Conservation (phyloP, 2,329 filamentous ascomycete species). For the Penicillium italicum region DNA sequence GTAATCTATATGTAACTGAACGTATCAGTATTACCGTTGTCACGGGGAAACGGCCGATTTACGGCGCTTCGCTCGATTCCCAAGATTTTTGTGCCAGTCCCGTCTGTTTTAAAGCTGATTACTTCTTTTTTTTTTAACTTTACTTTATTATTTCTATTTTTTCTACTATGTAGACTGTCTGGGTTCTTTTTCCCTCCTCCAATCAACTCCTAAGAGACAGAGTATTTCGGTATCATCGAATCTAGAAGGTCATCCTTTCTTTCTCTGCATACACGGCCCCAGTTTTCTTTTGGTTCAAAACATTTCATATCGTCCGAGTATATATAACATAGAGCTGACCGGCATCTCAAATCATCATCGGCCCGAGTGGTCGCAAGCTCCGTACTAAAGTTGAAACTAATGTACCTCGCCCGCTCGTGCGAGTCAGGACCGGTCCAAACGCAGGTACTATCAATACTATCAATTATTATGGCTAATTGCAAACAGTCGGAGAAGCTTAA, state of each 20-base stretch:
- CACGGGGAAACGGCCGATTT: slow-evolving; percentile 14
- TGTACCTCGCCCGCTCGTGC: neutral
- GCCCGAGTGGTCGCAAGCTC: slow-evolving; percentile 4
- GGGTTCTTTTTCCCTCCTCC: slow-evolving; percentile 1
- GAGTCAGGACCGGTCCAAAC: slow-evolving; percentile 6
- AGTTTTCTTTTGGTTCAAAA: neutral
- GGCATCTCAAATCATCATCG: slow-evolving; percentile 7
- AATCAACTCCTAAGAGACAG: neutral
- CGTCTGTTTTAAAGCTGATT: slow-evolving; percentile 2
- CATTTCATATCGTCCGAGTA: neutral
- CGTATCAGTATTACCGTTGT: slow-evolving; percentile 7
- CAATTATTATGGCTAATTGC: neutral
- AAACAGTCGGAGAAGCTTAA: neutral
- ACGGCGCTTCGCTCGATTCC: slow-evolving; percentile 22
- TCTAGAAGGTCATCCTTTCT: neutral
- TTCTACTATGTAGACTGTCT: neutral
- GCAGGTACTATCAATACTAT: slow-evolving; percentile 12
- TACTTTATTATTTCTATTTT: neutral
- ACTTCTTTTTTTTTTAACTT: neutral
- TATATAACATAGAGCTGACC: neutral
- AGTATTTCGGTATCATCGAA: neutral
- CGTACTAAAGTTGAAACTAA: slow-evolving; percentile 7
- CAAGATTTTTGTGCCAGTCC: slow-evolving; percentile 12
- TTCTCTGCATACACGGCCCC: slow-evolving; percentile 4
- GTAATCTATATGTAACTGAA: slow-evolving; percentile 1